Evolutionary conservation across 1,284 basidiomycete genomes (phyloP), one percentile per base, ranked within the genome.

Genomic region (Pseudozyma thailandica): DNA sequence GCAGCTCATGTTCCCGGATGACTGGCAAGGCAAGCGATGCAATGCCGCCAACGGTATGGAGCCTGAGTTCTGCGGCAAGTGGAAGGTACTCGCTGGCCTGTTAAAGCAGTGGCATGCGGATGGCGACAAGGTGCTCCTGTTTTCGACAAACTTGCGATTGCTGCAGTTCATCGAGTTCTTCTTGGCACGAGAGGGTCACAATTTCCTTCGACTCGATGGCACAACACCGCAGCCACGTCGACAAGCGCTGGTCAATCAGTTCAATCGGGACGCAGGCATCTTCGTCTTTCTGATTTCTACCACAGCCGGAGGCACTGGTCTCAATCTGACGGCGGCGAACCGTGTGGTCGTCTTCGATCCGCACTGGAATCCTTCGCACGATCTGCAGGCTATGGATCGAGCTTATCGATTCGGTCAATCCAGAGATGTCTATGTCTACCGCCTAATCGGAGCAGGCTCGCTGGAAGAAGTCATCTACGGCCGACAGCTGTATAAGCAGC

Each of bases 331-430:
- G 0, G 91, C 91, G 15, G 93, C 93, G 1, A 93, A 92, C 77
- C 92, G 93, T 79, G 91, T 94, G 1, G 92, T 91, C 78, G 83
- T 94, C 46, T 92, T 92, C 88, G 92, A 94, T 82, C 92, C 92
- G 37, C 85, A 84, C 80, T 85, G 85, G 85, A 85, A 91, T 85
- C 91, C 92, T 75, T 91, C 92, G 3, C 93, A 94, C 42, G 93
- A 94, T 83, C 89, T 88, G 60, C 91, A 94, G 80, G 92, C 93
- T 0, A 91, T 94, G 60, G 92, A 94, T 80, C 86, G 92, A 73
- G 89, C 88, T 54, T 90, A 90, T 73, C 79, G 82, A 30, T 82
- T 82, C 54, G 82, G 82, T 1, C 82, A 83, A 47, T 52, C 59
- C 16, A 50, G 74, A 10, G 69, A 74, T 23, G 76, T 78, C 9